Evolutionary conservation across 2,329 filamentous ascomycete species (phyloP).

Genomic region (Nemania abortiva): DNA sequence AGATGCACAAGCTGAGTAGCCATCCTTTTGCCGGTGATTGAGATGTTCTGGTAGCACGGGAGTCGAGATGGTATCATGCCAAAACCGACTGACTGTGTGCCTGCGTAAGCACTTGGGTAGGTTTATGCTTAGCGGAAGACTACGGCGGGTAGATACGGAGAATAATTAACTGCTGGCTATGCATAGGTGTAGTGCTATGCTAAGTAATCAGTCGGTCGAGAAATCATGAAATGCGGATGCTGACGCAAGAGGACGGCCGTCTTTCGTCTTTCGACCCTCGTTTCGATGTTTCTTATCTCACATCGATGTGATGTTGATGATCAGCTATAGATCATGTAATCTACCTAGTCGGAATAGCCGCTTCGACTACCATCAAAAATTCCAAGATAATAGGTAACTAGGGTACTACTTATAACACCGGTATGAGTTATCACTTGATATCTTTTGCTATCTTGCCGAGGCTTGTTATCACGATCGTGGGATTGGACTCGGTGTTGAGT

Average conservation of each 20-base stretch:
- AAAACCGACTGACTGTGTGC: slow-evolving; percentile 5
- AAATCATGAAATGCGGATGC: not conserved
- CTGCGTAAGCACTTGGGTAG: not conserved
- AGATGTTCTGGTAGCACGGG: slow-evolving; percentile 25
- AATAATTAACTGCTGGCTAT: not conserved
- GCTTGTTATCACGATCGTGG: not conserved
- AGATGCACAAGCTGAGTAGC: slow-evolving; percentile 72
- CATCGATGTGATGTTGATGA: not conserved
- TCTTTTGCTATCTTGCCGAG: not conserved
- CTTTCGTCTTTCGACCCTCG: slow-evolving; percentile 10
- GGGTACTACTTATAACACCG: not conserved
- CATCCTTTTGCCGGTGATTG: slow-evolving; percentile 61
- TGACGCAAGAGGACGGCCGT: slow-evolving; percentile 24
- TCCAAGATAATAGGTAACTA: not conserved
- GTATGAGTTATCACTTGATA: not conserved
- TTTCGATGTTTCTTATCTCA: not conserved
- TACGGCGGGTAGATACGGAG: not conserved
- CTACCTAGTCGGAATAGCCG: not conserved
- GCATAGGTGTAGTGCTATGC: not conserved
- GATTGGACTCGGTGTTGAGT: not conserved
- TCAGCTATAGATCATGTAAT: not conserved
- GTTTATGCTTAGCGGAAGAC: not conserved
- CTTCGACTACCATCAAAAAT: not conserved
- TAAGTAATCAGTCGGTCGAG: not conserved
- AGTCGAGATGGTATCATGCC: slow-evolving; percentile 43